phyloP scores from a whole-genome alignment of 768 basidiomycete species.

The Termitomyces sp. region DNA sequence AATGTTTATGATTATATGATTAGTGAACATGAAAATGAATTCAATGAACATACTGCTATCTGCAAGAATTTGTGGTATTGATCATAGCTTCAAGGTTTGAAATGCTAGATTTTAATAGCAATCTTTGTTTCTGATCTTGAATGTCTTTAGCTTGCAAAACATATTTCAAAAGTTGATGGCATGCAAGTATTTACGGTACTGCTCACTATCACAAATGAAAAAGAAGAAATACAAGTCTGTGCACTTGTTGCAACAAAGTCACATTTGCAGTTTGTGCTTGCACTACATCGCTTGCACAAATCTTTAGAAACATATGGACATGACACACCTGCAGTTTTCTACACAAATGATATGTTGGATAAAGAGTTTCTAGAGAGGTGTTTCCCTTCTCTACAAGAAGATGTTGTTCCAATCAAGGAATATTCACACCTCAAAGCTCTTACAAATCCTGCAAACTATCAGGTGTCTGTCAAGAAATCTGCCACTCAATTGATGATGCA shows the following conservation, averaged over 20 bases:
- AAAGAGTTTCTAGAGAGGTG: conserved; percentile 11
- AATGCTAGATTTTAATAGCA: not conserved
- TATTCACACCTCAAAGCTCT: conserved; percentile 13
- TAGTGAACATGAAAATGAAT: not conserved
- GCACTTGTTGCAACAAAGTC: conserved; percentile 24
- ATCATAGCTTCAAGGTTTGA: conserved; percentile 19
- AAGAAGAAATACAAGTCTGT: conserved; percentile 17
- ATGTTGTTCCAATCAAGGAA: conserved; percentile 16
- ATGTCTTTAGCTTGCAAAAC: conserved; percentile 19
- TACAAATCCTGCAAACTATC: conserved; percentile 10
- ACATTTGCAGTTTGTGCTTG: conserved; percentile 22
- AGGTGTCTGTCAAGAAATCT: conserved; percentile 9
- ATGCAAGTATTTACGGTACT: conserved; percentile 20
- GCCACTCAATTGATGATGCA: conserved; percentile 7
- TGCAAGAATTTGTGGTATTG: not conserved
- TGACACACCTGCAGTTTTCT: conserved; percentile 17
- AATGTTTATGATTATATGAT: not conserved
- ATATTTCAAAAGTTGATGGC: conserved; percentile 20
- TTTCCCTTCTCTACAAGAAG: conserved; percentile 12
- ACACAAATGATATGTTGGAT: conserved; percentile 25
- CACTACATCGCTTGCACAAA: conserved; percentile 14
- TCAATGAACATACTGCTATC: not conserved
- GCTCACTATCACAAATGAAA: conserved; percentile 21
- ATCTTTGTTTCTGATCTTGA: not conserved
- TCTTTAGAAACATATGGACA: conserved; percentile 24